Conservation (phyloP, 768 basidiomycete genomes). For the Calocybe indica region DNA sequence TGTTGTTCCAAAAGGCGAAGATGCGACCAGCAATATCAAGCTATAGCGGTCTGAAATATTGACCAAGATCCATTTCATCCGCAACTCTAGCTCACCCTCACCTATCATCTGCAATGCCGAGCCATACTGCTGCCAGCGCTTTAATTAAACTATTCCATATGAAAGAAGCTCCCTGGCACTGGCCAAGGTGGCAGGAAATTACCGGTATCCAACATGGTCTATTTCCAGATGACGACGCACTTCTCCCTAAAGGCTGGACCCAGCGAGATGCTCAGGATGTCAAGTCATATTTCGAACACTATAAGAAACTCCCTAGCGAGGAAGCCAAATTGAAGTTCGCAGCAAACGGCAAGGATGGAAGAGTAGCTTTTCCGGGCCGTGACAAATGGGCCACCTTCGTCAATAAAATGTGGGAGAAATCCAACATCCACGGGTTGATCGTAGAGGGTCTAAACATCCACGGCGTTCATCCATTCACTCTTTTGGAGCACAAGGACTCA, state of each 20-base stretch:
- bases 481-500: neutral
- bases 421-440: conserved; percentile 11
- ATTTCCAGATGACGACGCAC: conserved; percentile 12
- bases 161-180: conserved; percentile 9
- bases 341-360: neutral
- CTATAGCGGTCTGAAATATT: too few relatives aligned
- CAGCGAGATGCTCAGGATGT: conserved; percentile 5
- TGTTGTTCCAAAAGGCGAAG: too few relatives aligned
- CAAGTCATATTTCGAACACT: conserved; percentile 9
- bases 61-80: too few relatives aligned
- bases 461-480: conserved; percentile 8
- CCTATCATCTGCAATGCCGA: too few relatives aligned
- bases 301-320: neutral
- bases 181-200: conserved; percentile 11
- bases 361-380: conserved; percentile 8
- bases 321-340: conserved; percentile 2
- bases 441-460: conserved; percentile 3
- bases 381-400: conserved; percentile 9
- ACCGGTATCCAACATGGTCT: conserved; percentile 16
- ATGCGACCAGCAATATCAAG: too few relatives aligned
- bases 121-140: too few relatives aligned
- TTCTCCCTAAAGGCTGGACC: conserved; percentile 12
- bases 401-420: conserved; percentile 3
- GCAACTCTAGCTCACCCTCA: too few relatives aligned
- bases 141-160: too few relatives aligned